phyloP scores from a whole-genome alignment of 1,284 basidiomycete genomes.

The Coniferiporia sulphurascens region DNA sequence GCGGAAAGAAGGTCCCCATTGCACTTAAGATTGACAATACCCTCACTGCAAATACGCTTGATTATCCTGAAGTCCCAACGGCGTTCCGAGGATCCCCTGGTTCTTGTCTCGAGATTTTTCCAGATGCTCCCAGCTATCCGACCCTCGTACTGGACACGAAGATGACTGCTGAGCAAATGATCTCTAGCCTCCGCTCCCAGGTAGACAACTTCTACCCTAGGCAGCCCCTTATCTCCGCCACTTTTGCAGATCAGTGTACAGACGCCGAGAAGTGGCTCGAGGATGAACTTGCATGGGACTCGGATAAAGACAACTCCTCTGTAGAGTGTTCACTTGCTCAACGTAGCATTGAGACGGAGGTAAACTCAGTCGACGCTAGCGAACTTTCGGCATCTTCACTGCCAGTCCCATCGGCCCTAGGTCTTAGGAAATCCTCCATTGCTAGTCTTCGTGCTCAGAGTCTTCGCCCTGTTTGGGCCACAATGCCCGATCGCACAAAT shows the following conservation, averaged over 20 bases:
- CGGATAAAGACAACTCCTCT: background rate
- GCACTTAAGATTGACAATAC: background rate
- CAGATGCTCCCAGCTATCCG: constrained; percentile 1
- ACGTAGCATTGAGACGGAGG: background rate
- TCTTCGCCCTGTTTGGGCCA: background rate
- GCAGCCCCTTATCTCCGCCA: background rate
- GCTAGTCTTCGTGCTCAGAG: background rate
- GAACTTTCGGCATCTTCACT: too few relatives aligned
- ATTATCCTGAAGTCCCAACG: constrained; percentile 17
- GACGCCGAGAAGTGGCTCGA: constrained; percentile 16
- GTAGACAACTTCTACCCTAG: constrained; percentile 6
- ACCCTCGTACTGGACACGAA: background rate
- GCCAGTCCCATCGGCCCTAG: too few relatives aligned
- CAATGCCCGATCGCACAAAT: background rate
- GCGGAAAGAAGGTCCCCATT: constrained; percentile 10
- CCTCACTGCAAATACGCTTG: background rate
- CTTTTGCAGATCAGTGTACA: constrained; percentile 3
- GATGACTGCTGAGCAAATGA: constrained; percentile 18
- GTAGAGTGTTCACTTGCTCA: background rate
- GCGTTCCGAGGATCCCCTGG: constrained; percentile 14
- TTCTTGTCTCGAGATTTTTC: background rate
- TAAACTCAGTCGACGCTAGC: background rate
- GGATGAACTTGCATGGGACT: background rate
- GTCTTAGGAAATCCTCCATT: background rate
- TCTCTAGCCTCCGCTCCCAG: constrained; percentile 14